Evolutionary conservation across 108 stramenopile species (phyloP), one percentile per base, ranked within the genome.

Genomic region (Mayamaea pseudoterrestris): DNA sequence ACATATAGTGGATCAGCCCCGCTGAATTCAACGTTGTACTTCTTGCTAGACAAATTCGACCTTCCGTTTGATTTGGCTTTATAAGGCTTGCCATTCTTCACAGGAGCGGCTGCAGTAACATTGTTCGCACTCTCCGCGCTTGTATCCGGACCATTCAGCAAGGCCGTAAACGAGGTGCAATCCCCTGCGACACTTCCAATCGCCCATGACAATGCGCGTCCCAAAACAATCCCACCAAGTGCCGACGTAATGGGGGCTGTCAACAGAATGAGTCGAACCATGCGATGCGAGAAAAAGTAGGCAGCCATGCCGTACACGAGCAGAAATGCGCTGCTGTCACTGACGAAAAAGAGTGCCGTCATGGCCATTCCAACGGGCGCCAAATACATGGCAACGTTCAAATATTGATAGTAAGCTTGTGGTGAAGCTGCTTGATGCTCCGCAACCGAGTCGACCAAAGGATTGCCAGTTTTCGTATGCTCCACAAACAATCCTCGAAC

Each of bases 401-500:
- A 55, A 57, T 97, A 95, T 57, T 96, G 95, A 55, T 69, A 84
- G 69, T 95, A 99, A 27, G 96, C 88, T 42, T 71, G 37, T 3
- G 72, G 60, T 18, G 71, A 78, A 20, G 98, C 93, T 35, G 98
- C 93, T 65, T 99, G 98, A 71, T 98, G 98, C 71, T 97, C 98
- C 5, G 93, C 89, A 11, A 93, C 91, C 45, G 76, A 78, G 57
- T 90, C 91, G 12, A 95, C 89, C 36, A 95, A 53, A 8, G 91
- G 94, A 51, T 91, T 93, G 41, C 89, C 90, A 1, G 90, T 92
- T 41, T 87, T 79, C n/a, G 90, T 90, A 54, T 94, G 93, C 41
- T 82, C 49, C 3, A 92, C 90, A 65, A 94, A 92, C 37, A 92
- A 61, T 35, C 88, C 85, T 26, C 90, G 70, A 7, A 92, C 85